Conservation (phyloP, 495 filamentous ascomycete species). For the Evansstolkia leycettana region DNA sequence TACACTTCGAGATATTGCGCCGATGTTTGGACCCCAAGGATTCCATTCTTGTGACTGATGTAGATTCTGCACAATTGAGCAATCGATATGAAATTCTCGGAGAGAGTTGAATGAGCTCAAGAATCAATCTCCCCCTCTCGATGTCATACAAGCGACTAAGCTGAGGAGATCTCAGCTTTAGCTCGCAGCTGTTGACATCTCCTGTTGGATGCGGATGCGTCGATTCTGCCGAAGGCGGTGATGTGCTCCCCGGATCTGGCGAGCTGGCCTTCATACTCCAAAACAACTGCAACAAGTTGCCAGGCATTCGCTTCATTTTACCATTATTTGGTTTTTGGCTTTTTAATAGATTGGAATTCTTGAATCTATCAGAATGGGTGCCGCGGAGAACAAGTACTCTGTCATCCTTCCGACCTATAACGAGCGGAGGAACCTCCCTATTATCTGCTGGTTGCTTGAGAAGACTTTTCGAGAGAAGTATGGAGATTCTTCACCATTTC, state of each 20-base stretch:
- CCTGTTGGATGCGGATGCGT: constrained; percentile 4
- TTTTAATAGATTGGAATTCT: too few relatives aligned
- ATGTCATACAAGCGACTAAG: too few relatives aligned
- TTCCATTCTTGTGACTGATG: constrained; percentile 14
- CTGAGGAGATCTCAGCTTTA: too few relatives aligned
- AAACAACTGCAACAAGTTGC: constrained; percentile 12
- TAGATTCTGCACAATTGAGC: background rate
- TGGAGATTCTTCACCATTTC: constrained; percentile 1
- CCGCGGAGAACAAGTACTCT: constrained; percentile 69
- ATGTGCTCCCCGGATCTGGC: constrained; percentile 12
- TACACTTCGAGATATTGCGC: constrained; percentile 29
- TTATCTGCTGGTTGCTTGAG: constrained; percentile 87
- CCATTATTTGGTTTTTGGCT: background rate
- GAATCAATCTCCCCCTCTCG: background rate
- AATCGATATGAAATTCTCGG: too few relatives aligned
- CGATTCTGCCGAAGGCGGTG: constrained; percentile 20
- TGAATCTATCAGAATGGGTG: constrained; percentile 31
- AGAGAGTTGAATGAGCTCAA: background rate
- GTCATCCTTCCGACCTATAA: constrained; percentile 98
- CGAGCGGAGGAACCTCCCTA: constrained; percentile 91
- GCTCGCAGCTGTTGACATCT: constrained; percentile 10
- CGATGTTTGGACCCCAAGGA: constrained; percentile 13
- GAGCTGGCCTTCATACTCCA: constrained; percentile 12
- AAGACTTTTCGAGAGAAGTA: constrained; percentile 73
- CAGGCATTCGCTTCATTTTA: constrained; percentile 17